These are phyloP conservation scores for Gracilaria vermiculophylla DNA, from an alignment of 23 red algal genomes.

Conservation along the genomic window DNA sequence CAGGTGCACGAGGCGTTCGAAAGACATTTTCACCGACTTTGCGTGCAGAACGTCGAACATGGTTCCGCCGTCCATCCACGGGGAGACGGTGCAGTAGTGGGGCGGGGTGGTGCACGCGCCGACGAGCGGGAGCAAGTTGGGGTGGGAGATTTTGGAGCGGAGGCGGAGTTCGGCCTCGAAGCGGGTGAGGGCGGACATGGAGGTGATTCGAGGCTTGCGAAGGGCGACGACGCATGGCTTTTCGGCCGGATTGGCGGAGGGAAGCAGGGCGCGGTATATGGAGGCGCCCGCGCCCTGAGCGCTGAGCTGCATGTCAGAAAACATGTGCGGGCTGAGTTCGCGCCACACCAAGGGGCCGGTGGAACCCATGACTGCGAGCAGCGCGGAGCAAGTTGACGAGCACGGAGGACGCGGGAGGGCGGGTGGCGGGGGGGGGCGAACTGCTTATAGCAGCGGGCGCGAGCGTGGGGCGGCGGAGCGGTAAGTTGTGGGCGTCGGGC, in stretches of 20 bases:
- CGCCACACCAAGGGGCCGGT: slow-evolving; percentile 9
- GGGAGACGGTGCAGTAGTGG: slow-evolving; percentile 82
- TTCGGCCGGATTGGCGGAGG: neutral
- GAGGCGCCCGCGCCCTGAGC: slow-evolving; percentile 50
- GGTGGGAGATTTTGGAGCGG: slow-evolving; percentile 63
- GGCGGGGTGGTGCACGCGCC: slow-evolving; percentile 81
- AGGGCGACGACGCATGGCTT: slow-evolving; percentile 72
- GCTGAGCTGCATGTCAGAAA: slow-evolving; percentile 38
- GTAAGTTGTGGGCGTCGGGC: neutral
- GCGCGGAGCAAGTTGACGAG: neutral
- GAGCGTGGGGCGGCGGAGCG: too few relatives aligned
- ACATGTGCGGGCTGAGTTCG: slow-evolving; percentile 12
- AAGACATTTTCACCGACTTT: slow-evolving; percentile 29
- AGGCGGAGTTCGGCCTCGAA: slow-evolving; percentile 89
- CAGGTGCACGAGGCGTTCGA: slow-evolving; percentile 45
- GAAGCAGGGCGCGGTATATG: slow-evolving; percentile 37
- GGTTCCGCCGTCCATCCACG: slow-evolving; percentile 73
- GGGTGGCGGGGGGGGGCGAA: neutral
- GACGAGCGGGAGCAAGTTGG: slow-evolving; percentile 75
- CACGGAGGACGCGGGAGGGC: neutral
- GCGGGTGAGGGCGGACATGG: slow-evolving; percentile 72
- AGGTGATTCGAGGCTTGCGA: slow-evolving; percentile 86
- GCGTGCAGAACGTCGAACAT: slow-evolving; percentile 91
- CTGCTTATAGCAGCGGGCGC: too few relatives aligned
- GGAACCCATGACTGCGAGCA: slow-evolving; percentile 46